These are phyloP conservation scores for Pholiota molesta DNA, from an alignment of 768 basidiomycete genomes.

Conservation along the genomic window DNA sequence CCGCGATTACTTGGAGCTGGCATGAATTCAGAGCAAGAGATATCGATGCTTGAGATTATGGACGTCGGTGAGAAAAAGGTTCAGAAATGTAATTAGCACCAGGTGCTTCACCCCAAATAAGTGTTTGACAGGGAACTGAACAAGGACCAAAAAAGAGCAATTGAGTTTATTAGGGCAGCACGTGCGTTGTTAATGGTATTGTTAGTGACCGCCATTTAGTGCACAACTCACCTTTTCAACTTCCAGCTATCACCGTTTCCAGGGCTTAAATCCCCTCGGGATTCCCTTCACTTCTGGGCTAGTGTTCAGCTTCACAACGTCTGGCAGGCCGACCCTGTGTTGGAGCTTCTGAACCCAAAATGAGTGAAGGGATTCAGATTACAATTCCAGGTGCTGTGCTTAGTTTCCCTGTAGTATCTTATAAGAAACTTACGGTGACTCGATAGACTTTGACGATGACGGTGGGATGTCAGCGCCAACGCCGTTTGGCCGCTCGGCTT, in stretches of 20 bases:
- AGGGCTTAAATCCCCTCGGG: not conserved
- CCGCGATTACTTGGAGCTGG: not conserved
- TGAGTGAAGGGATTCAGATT: slow-evolving; percentile 60
- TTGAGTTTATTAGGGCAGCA: too few species aligned
- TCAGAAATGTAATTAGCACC: too few species aligned
- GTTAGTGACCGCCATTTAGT: too few species aligned
- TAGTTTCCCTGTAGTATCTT: slow-evolving; percentile 5
- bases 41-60: not conserved
- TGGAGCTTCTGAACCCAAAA: slow-evolving; percentile 22
- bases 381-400: slow-evolving; percentile 59
- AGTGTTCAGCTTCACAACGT: slow-evolving; percentile 13
- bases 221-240: not conserved
- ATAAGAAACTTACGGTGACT: slow-evolving; percentile 12
- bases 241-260: not conserved
- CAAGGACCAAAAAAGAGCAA: too few species aligned
- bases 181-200: too few species aligned
- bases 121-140: too few species aligned
- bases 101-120: too few species aligned
- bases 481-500: slow-evolving; percentile 69
- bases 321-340: slow-evolving; percentile 23
- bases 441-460: slow-evolving; percentile 78
- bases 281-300: slow-evolving; percentile 19
- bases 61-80: not conserved
- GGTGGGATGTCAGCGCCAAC: slow-evolving; percentile 62
- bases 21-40: not conserved